Percentiles rank a stretch among this genome's conserved stretches.
Conservation (phyloP, 2,329 filamentous ascomycete genomes). For the Fusarium phyllophilum region DNA sequence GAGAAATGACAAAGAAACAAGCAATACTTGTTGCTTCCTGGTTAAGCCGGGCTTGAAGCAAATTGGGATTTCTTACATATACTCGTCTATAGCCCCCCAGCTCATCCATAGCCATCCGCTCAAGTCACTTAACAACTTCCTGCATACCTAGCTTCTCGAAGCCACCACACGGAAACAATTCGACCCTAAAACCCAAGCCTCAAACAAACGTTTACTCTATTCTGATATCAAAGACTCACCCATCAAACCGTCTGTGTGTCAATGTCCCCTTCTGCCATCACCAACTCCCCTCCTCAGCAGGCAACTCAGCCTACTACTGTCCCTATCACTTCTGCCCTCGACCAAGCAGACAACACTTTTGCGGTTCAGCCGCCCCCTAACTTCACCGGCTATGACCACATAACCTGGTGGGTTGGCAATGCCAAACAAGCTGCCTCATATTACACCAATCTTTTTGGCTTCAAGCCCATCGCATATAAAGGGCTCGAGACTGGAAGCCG, state of each 20-base stretch:
- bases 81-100: constrained; percentile 15
- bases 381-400: constrained; percentile 90
- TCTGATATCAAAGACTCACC: constrained; percentile 17
- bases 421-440: constrained; percentile 94
- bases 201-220: constrained; percentile 3
- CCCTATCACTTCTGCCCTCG: constrained; percentile 45
- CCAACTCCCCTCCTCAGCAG: constrained; percentile 59
- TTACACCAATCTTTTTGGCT: constrained; percentile 89
- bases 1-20: constrained; percentile 25
- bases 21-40: constrained; percentile 20
- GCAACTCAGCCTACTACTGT: constrained; percentile 51
- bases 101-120: constrained; percentile 3
- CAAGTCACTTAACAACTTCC: constrained; percentile 13
- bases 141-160: constrained; percentile 26
- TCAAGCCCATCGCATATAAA: constrained; percentile 82
- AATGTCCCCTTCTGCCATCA: constrained; percentile 71
- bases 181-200: constrained; percentile 19
- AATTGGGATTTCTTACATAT: constrained; percentile 41
- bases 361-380: constrained; percentile 63
- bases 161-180: constrained; percentile 12
- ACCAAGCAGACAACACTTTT: constrained; percentile 57
- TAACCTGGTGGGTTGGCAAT: constrained; percentile 97
- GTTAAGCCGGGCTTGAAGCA: constrained; percentile 37
- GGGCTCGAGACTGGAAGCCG: constrained; percentile 90
- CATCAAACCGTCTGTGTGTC: constrained; percentile 39